Base-by-base conservation (phyloP, 176 grass and related monocot genomes). In the Panicum miliaceum region DNA sequence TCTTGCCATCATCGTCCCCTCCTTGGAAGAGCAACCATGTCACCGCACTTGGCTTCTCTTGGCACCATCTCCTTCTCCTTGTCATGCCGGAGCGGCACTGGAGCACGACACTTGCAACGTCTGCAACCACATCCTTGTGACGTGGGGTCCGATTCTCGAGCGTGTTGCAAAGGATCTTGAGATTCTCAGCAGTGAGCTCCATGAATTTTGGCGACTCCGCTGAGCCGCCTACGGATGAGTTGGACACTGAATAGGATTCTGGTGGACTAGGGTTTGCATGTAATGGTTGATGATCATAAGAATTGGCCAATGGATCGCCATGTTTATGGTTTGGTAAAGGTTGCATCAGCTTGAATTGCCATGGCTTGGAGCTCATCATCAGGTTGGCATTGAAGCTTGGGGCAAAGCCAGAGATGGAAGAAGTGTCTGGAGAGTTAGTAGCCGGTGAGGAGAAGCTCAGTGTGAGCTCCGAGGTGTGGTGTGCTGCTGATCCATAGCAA, bases 11-110 rank as follows among this genome's bases (percentile, higher is more conserved):
- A 61, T 3, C 4, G 57, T 94, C 91, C 3, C 63, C 83, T 25
- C 97, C 97, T 77, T 92, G 91, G 88, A 99, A 99, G 32, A 99
- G 76, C 67, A 99, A 59, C 93, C 97, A 99, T 4, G 93, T 91
- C 20, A 82, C 74, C 54, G 82, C 32, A 37, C 51, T 90, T 27
- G 71, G 85, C 62, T 47, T 84, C 15, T 90, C 96, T 16, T 82
- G 71, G 64, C 59, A 71, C 68, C 80, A 79, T 43, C 38, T 73
- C 36, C 42, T 85, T 81, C 74, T 89, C 78, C 82, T 92, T 36
- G 40, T 58, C 91, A 98, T 85, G 50, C 96, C 93, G 0, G 96
- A 95, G 32, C 96, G 84, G 75, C 93, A 87, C 34, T 82, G 87
- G 62, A 98, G 93, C 64, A 96, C 89, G 4, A 61, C 29, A 65